These are phyloP conservation scores for Tolypocladium album DNA, from an alignment of 2,329 filamentous ascomycete species.

Conservation along the genomic window DNA sequence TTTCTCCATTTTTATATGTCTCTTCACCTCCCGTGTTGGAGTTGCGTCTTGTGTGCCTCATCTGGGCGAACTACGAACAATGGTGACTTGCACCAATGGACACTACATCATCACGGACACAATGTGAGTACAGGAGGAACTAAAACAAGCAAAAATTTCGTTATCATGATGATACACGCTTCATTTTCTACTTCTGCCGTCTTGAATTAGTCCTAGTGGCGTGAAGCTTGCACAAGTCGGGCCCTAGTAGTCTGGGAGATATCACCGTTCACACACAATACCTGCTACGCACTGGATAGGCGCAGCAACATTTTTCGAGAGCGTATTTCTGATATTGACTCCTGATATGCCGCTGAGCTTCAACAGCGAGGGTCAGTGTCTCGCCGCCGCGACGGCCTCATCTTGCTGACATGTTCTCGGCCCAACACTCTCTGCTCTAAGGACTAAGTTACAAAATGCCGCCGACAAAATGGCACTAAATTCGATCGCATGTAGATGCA, in stretches of 20 bases:
- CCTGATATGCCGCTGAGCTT: no score
- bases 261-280: background rate
- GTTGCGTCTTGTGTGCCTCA: background rate
- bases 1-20: background rate
- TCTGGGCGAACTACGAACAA: background rate
- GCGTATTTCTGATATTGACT: no score
- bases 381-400: background rate
- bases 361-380: background rate
- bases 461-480: no score
- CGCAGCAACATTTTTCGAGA: no score
- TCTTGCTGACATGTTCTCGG: no score
- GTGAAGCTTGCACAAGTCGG: background rate
- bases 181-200: background rate
- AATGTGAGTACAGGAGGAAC: no score
- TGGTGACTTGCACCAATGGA: background rate
- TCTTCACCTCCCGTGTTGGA: background rate
- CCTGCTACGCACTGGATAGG: background rate
- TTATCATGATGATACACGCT: background rate
- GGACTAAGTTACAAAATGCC: no score
- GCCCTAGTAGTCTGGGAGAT: background rate
- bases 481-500: no score
- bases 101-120: background rate
- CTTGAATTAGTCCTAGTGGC: background rate
- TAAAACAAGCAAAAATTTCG: background rate
- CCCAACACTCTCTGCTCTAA: no score